Evolutionary conservation across 2,329 filamentous ascomycete species (phyloP).

Genomic region (Ceratocystis alfenasii): DNA sequence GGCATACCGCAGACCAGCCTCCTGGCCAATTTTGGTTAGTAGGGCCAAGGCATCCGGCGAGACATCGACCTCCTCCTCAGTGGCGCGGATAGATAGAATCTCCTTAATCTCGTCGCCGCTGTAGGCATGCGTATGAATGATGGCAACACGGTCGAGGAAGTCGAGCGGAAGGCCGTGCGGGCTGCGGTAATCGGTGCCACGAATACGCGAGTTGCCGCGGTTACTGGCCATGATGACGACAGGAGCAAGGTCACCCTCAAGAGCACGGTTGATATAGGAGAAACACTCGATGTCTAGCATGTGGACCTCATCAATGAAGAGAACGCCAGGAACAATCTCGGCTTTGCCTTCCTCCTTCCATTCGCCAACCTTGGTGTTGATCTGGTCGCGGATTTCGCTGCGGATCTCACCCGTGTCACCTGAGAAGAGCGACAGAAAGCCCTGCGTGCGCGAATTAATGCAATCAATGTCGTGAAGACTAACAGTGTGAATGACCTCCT

Average conservation of each 20-base stretch:
- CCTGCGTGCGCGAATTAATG: constrained; percentile 98
- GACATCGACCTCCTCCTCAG: constrained; percentile 91
- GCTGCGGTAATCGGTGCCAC: constrained; percentile 84
- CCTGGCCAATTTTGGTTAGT: constrained; percentile 88
- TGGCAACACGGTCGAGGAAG: constrained; percentile 90
- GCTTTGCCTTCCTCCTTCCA: constrained; percentile 99
- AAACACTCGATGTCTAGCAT: constrained; percentile 99
- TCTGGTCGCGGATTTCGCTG: constrained; percentile 94
- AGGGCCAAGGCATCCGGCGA: constrained; percentile 81
- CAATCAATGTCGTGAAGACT: constrained; percentile 97
- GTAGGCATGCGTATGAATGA: constrained; percentile 88
- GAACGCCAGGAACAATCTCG: constrained; percentile 88
- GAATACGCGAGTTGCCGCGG: constrained; percentile 77
- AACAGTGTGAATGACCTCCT: constrained; percentile 94
- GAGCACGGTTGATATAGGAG: constrained; percentile 92
- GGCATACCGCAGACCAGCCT: constrained; percentile 87
- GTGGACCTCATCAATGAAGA: constrained; percentile 98
- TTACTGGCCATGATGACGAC: constrained; percentile 99
- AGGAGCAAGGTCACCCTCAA: constrained; percentile 87
- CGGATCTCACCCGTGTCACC: constrained; percentile 97
- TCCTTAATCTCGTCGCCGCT: constrained; percentile 73
- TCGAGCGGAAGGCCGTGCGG: constrained; percentile 91
- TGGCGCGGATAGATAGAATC: constrained; percentile 82
- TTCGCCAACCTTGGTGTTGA: constrained; percentile 96
- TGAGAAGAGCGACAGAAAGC: constrained; percentile 92